Evolutionary conservation across 805 yeast species (phyloP).

Genomic region (Candida ovalis): DNA sequence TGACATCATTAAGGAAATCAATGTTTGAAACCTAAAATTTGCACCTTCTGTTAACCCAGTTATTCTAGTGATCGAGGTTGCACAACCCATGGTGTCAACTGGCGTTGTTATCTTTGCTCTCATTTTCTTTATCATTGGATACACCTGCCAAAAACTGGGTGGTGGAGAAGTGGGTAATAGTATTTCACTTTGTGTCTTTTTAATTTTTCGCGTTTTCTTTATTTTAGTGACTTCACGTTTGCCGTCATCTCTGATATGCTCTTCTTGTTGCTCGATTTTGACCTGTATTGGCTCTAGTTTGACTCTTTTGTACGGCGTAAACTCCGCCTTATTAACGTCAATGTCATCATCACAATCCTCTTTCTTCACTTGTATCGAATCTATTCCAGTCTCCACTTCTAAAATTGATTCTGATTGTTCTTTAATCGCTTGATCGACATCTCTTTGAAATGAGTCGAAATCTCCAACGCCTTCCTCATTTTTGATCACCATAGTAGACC

Average conservation of each 20-base stretch:
- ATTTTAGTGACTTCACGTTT: not conserved
- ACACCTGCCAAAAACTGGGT: constrained; percentile 48
- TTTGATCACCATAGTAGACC: not conserved
- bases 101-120: constrained; percentile 68
- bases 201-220: not conserved
- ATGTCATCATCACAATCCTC: constrained; percentile 1
- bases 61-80: constrained; percentile 46
- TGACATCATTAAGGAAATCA: constrained; percentile 80
- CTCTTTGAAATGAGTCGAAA: constrained; percentile 8
- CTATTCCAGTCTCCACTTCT: not conserved
- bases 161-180: constrained; percentile 22
- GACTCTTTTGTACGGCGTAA: not conserved
- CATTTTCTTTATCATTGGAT: constrained; percentile 62
- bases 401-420: not conserved
- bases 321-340: not conserved
- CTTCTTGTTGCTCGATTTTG: not conserved
- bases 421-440: constrained; percentile 1
- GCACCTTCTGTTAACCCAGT: constrained; percentile 36
- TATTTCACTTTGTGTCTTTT: not conserved
- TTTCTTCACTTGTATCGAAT: not conserved
- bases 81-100: constrained; percentile 88
- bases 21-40: constrained; percentile 62
- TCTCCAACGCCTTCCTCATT: not conserved
- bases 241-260: not conserved
- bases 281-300: not conserved